Evolutionary conservation across 2,329 filamentous ascomycete genomes (phyloP).

Genomic region (Trichoderma sp.): DNA sequence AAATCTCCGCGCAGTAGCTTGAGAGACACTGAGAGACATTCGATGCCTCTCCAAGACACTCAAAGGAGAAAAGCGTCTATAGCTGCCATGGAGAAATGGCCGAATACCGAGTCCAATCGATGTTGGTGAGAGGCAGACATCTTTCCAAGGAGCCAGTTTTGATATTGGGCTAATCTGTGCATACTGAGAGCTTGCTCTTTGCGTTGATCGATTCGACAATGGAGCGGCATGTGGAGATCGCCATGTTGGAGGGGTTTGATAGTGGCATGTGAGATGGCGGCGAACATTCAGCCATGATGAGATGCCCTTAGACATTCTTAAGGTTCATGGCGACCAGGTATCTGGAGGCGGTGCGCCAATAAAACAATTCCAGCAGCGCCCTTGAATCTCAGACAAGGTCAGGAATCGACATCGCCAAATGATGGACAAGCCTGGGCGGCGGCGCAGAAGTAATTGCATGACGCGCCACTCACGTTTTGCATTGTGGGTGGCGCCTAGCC

Average conservation of each 20-base stretch:
- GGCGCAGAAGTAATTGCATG: conserved; percentile 39
- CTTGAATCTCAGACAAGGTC: background rate
- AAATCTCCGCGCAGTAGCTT: background rate
- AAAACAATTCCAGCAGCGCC: conserved; percentile 2
- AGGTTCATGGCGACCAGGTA: conserved; percentile 41
- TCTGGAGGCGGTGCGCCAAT: conserved; percentile 23
- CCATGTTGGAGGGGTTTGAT: conserved; percentile 21
- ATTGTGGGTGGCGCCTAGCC: conserved; percentile 29
- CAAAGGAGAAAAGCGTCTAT: background rate
- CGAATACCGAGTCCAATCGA: conserved; percentile 4
- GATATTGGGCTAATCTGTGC: background rate
- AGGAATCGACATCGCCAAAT: conserved; percentile 11
- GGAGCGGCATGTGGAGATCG: conserved; percentile 3
- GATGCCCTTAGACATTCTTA: conserved; percentile 46
- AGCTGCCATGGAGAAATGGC: background rate
- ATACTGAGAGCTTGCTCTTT: background rate
- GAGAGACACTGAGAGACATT: background rate
- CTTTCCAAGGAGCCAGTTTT: background rate
- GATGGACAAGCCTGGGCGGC: conserved; percentile 26
- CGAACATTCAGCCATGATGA: conserved; percentile 41
- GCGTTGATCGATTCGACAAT: conserved; percentile 14
- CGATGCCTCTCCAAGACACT: conserved; percentile 5
- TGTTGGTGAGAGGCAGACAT: background rate
- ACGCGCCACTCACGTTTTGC: conserved; percentile 37
- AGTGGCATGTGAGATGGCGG: conserved; percentile 38